Evolutionary conservation across 2,329 filamentous ascomycete species (phyloP).

Genomic region (Penicillium occitanis): DNA sequence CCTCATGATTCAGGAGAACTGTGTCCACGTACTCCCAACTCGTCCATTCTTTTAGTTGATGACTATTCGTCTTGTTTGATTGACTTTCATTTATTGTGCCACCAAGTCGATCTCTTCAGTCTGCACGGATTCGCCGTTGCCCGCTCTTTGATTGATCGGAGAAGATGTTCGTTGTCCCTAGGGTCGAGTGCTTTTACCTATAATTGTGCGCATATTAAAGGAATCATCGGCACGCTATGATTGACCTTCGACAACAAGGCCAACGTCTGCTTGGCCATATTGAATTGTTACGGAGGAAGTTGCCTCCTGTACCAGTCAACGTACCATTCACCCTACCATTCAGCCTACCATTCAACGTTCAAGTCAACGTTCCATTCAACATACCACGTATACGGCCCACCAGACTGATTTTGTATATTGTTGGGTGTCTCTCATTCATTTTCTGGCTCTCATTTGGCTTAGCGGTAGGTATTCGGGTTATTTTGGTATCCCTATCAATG

Average conservation of each 20-base stretch:
- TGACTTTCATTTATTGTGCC: background rate
- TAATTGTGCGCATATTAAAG: background rate
- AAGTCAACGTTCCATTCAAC: background rate
- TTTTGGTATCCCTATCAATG: background rate
- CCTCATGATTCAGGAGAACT: background rate
- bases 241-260: background rate
- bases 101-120: background rate
- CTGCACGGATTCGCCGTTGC: background rate
- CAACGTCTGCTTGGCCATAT: conserved; percentile 9
- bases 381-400: conserved; percentile 15
- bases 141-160: background rate
- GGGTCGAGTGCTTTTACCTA: background rate
- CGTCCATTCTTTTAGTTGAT: background rate
- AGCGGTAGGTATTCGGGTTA: background rate
- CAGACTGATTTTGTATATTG: conserved; percentile 11
- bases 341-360: background rate
- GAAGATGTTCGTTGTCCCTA: conserved; percentile 6
- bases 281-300: background rate
- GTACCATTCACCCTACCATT: background rate
- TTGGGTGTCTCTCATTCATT: conserved; percentile 9
- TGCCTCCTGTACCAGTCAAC: background rate
- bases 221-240: background rate
- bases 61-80: background rate
- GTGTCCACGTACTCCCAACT: background rate
- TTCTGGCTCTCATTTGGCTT: conserved; percentile 4